Evolutionary conservation across 805 yeast genomes (phyloP).

Genomic region (Kazachstania bromeliacearum): DNA sequence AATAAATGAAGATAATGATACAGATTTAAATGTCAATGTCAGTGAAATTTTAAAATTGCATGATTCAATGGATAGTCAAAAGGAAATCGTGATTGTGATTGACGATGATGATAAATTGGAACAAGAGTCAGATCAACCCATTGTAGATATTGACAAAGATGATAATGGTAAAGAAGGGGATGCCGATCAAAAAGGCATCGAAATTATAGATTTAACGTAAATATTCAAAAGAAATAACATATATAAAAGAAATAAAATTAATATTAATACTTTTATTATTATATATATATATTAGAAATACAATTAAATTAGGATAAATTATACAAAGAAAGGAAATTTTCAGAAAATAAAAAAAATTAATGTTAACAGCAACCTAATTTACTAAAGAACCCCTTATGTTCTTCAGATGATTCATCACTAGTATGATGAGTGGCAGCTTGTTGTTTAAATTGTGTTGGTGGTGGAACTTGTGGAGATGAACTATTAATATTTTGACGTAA

Average conservation of each 20-base stretch:
- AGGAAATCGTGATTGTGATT: slow-evolving; percentile 13
- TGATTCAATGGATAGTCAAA: slow-evolving; percentile 10
- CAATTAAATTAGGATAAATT: too few species aligned
- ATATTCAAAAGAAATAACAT: background rate
- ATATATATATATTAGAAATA: too few species aligned
- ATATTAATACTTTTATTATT: too few species aligned
- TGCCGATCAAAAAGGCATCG: slow-evolving; percentile 2
- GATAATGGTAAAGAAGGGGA: background rate
- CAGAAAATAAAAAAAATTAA: too few species aligned
- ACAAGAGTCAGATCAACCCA: background rate
- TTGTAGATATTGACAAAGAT: background rate
- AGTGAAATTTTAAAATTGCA: slow-evolving; percentile 6
- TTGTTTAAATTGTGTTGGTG: slow-evolving; percentile 11
- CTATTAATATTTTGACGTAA: slow-evolving; percentile 2
- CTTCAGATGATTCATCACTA: slow-evolving; percentile 14
- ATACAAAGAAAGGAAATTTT: too few species aligned
- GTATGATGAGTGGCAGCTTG: slow-evolving; percentile 1
- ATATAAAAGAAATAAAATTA: too few species aligned
- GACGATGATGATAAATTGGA: slow-evolving; percentile 12
- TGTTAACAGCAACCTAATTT: slow-evolving; percentile 29
- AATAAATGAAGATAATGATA: slow-evolving; percentile 2
- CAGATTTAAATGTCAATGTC: slow-evolving; percentile 7
- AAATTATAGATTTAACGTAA: slow-evolving; percentile 17
- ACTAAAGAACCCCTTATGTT: slow-evolving; percentile 27
- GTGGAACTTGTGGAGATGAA: background rate